phyloP scores from a whole-genome alignment of 2,329 filamentous ascomycete genomes.

The Hymenoscyphus albidus region DNA sequence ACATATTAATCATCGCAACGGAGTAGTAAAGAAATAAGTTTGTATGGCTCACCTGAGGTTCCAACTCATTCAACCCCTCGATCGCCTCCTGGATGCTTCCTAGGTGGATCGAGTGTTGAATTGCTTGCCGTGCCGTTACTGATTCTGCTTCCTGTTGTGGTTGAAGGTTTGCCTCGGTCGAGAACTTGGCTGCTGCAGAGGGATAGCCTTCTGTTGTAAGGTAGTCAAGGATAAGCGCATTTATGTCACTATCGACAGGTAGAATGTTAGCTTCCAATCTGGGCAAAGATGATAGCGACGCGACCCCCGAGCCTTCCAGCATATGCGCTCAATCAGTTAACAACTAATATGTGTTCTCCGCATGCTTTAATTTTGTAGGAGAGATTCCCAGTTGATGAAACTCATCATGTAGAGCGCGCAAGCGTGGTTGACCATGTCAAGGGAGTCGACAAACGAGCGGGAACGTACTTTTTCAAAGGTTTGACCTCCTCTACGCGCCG shows the following conservation, averaged over 20 bases:
- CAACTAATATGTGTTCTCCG: conserved; percentile 86
- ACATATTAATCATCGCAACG: conserved; percentile 86
- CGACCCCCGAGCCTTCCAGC: no score
- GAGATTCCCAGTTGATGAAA: conserved; percentile 98
- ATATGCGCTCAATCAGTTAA: conserved; percentile 54
- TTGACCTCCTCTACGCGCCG: conserved; percentile 78
- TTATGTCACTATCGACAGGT: conserved; percentile 71
- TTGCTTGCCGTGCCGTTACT: conserved; percentile 75
- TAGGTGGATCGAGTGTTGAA: conserved; percentile 77
- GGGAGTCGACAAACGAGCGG: conserved; percentile 2
- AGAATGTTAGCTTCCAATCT: conserved; percentile 23
- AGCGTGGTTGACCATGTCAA: conserved; percentile 9
- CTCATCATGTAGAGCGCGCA: conserved; percentile 65
- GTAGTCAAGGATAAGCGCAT: conserved; percentile 93
- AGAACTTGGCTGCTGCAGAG: conserved; percentile 87
- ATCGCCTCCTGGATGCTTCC: conserved; percentile 86
- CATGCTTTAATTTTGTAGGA: conserved; percentile 79
- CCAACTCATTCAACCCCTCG: conserved; percentile 80
- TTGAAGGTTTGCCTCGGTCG: conserved; percentile 83
- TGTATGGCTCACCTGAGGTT: conserved; percentile 73
- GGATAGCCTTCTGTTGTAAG: conserved; percentile 94
- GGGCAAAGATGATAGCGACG: neutral
- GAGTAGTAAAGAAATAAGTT: conserved; percentile 14
- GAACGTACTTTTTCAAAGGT: conserved; percentile 80
- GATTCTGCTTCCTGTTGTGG: conserved; percentile 67